Conservation (phyloP, 2,329 filamentous ascomycete species). For the Xylariaceae sp. region DNA sequence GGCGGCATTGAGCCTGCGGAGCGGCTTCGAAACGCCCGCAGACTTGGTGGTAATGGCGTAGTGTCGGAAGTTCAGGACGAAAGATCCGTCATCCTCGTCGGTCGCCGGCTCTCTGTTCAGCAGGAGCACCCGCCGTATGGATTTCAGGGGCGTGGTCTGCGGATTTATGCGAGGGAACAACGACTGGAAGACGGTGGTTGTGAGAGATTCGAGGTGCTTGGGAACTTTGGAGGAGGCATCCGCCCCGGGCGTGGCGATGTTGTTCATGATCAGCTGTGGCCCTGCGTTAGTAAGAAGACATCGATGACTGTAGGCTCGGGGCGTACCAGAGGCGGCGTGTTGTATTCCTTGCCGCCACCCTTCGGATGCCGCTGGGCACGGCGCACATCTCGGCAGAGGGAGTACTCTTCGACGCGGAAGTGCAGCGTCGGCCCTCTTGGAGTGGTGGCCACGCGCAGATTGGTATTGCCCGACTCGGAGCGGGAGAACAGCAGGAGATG, state of each 20-base stretch:
- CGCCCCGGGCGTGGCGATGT: constrained; percentile 64
- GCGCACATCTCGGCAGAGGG: constrained; percentile 82
- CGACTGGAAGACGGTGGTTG: constrained; percentile 91
- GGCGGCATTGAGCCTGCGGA: constrained; percentile 77
- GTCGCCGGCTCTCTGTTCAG: constrained; percentile 67
- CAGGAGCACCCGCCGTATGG: constrained; percentile 86
- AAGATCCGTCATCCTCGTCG: constrained; percentile 56
- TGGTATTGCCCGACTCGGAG: constrained; percentile 84
- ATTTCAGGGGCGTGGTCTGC: constrained; percentile 77
- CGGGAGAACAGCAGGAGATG: constrained; percentile 91
- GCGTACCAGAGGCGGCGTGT: constrained; percentile 70
- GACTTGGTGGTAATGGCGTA: constrained; percentile 91
- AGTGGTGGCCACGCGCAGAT: constrained; percentile 78
- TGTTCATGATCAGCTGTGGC: constrained; percentile 87
- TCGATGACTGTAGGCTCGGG: constrained; percentile 9
- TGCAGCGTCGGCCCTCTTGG: constrained; percentile 88
- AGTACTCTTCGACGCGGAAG: constrained; percentile 93
- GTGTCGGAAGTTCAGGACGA: constrained; percentile 81
- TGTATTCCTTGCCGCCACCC: constrained; percentile 76
- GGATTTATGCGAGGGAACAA: constrained; percentile 95
- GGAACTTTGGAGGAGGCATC: constrained; percentile 65
- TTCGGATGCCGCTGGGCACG: constrained; percentile 76
- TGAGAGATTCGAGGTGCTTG: constrained; percentile 85
- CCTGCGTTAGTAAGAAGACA: neutral
- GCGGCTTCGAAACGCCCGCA: constrained; percentile 74